Percentiles rank a stretch among this genome's conserved stretches.
These are phyloP conservation scores for Dimargaris cristalligena DNA, from an alignment of 192 early-diverging fungal genomes.

Conservation along the genomic window DNA sequence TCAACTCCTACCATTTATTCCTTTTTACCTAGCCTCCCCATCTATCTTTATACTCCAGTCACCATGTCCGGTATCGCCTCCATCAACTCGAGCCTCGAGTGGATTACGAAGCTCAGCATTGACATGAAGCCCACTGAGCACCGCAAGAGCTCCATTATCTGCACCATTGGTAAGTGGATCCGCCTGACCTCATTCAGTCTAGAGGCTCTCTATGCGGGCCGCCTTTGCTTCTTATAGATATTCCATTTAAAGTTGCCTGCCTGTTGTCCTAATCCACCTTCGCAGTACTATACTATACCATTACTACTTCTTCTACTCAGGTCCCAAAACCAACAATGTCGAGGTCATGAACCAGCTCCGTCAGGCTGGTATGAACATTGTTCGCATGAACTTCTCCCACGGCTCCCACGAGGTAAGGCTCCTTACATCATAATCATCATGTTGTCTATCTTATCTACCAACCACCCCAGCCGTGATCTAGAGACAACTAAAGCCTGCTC, in stretches of 20 bases:
- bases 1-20: not conserved
- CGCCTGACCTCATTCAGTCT: too few species aligned
- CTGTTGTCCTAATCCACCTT: too few species aligned
- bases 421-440: too few species aligned
- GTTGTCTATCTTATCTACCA: too few species aligned
- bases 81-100: conserved; percentile 48
- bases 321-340: conserved; percentile 56
- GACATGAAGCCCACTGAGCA: conserved; percentile 32
- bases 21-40: not conserved
- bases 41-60: too few species aligned
- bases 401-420: conserved; percentile 34
- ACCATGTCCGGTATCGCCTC: conserved; percentile 13
- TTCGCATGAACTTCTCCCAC: conserved; percentile 64
- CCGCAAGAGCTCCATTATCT: conserved; percentile 71
- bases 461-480: too few species aligned
- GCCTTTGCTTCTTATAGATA: too few species aligned
- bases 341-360: conserved; percentile 52
- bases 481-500: too few species aligned
- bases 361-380: conserved; percentile 66
- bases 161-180: conserved; percentile 55
- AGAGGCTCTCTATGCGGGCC: too few species aligned
- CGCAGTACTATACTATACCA: not conserved
- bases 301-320: conserved; percentile 19
- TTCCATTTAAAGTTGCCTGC: too few species aligned
- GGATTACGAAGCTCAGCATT: conserved; percentile 49